Evolutionary conservation across 2,329 filamentous ascomycete species (phyloP).

Genomic region (Penicillium paneum): DNA sequence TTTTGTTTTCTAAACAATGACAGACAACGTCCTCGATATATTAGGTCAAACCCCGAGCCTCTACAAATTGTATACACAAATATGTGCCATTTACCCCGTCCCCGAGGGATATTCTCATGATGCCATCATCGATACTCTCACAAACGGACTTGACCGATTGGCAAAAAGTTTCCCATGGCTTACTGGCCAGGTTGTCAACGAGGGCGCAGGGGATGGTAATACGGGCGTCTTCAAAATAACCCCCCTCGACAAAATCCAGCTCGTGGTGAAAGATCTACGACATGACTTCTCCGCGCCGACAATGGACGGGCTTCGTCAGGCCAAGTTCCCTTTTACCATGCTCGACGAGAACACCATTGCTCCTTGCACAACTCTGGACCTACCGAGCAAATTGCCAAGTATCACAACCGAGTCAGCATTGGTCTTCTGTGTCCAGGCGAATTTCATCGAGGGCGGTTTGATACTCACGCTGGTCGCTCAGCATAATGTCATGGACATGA

Average conservation of each 20-base stretch:
- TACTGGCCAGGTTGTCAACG: slow-evolving; percentile 42
- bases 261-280: slow-evolving; percentile 48
- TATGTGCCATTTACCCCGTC: slow-evolving; percentile 11
- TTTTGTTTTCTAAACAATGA: not conserved
- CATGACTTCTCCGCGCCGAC: slow-evolving; percentile 36
- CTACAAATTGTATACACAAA: slow-evolving; percentile 18
- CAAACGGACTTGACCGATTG: slow-evolving; percentile 12
- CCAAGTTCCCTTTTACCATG: slow-evolving; percentile 48
- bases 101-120: slow-evolving; percentile 7
- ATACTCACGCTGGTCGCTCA: slow-evolving; percentile 50
- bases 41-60: slow-evolving; percentile 10
- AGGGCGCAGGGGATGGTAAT: slow-evolving; percentile 27
- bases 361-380: slow-evolving; percentile 32
- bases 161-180: slow-evolving; percentile 13
- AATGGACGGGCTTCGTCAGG: slow-evolving; percentile 38
- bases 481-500: slow-evolving; percentile 53
- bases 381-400: slow-evolving; percentile 33
- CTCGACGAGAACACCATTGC: slow-evolving; percentile 48
- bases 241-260: slow-evolving; percentile 27
- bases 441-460: slow-evolving; percentile 50
- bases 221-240: slow-evolving; percentile 42
- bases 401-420: slow-evolving; percentile 25
- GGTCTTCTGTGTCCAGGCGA: slow-evolving; percentile 51
- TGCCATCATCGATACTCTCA: slow-evolving; percentile 8
- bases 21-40: slow-evolving; percentile 5